Evolutionary conservation across 169 alveolate species (phyloP).

Genomic region (Plasmodium knowlesi): DNA sequence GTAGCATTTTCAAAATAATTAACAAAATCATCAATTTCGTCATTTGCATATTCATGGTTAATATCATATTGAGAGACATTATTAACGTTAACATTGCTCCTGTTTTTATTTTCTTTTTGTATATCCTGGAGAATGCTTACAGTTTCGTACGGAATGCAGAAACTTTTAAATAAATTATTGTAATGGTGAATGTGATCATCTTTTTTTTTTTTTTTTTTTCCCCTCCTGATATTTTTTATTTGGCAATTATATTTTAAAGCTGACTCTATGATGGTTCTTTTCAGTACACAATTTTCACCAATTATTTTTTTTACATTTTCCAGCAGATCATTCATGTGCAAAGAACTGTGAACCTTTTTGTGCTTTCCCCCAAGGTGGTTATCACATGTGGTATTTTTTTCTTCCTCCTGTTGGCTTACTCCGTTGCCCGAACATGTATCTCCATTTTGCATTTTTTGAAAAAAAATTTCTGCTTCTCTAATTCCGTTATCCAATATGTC

Average conservation of each 20-base stretch:
- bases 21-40: constrained; percentile 4
- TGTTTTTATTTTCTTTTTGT: background rate
- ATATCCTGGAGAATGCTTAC: constrained; percentile 8
- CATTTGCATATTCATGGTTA: constrained; percentile 30
- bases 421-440: background rate
- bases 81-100: background rate
- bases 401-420: background rate
- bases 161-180: constrained; percentile 44
- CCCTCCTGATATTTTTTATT: constrained; percentile 2
- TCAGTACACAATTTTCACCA: constrained; percentile 19
- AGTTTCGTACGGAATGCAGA: constrained; percentile 60
- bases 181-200: constrained; percentile 19
- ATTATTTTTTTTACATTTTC: background rate
- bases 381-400: background rate
- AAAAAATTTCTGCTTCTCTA: background rate
- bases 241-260: background rate
- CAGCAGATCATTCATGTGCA: background rate
- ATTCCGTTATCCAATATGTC: background rate
- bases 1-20: constrained; percentile 29
- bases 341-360: background rate
- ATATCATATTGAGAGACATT: background rate
- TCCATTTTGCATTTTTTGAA: background rate
- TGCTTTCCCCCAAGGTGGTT: background rate
- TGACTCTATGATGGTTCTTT: constrained; percentile 29
- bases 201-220: constrained; percentile 33